Conservation (phyloP, 495 filamentous ascomycete species). For the Neurospora sp. region DNA sequence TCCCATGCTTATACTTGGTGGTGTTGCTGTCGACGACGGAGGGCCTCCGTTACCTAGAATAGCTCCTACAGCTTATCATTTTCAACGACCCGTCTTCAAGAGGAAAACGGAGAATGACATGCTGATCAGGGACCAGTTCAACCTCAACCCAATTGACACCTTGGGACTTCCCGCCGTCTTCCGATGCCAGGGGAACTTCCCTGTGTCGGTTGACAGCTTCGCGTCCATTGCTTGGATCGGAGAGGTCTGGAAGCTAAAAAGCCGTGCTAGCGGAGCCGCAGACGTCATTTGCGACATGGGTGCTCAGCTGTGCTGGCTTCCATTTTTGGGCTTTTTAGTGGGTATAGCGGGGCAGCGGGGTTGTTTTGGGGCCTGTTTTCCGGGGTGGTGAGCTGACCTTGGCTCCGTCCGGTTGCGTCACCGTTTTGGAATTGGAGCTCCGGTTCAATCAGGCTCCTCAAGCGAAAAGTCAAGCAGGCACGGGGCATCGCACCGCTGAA, state of each 20-base stretch:
- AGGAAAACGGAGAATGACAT: neutral
- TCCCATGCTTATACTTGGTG: neutral
- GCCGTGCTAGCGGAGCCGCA: conserved; percentile 10
- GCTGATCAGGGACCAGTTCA: neutral
- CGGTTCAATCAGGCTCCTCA: neutral
- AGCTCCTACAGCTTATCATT: neutral
- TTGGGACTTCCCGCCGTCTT: neutral
- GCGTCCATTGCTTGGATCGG: neutral
- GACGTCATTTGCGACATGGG: conserved; percentile 22
- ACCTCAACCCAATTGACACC: neutral
- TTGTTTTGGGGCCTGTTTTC: neutral
- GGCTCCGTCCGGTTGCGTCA: neutral
- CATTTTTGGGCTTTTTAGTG: neutral
- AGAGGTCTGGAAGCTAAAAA: neutral
- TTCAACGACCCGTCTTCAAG: neutral
- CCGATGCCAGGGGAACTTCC: neutral
- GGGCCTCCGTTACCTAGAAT: neutral
- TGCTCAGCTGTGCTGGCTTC: neutral
- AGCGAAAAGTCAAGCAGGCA: neutral
- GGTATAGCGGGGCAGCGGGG: neutral
- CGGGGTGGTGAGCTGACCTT: neutral
- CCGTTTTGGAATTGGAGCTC: neutral
- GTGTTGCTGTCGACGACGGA: neutral
- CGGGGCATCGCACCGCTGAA: neutral
- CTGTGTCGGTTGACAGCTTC: neutral